Evolutionary conservation across 148 eudicot genomes (phyloP), one percentile per base, ranked within the genome.

Genomic region (Nepenthes gracilis): DNA sequence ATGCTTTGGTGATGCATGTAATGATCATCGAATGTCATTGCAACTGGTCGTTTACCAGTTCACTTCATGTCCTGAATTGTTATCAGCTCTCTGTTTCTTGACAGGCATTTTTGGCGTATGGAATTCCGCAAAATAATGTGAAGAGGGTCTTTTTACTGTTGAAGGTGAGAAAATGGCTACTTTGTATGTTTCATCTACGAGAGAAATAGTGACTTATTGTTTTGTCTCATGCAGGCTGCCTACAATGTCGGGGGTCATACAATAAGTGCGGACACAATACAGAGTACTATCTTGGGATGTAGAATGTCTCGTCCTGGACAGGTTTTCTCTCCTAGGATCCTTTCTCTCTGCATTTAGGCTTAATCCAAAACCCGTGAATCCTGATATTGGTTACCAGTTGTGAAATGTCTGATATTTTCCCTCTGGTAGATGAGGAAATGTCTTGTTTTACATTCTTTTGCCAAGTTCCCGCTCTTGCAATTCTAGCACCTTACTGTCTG

Each of bases 1-100:
- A 93, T 70, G 81, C 87, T 32, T 79, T 93, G 37, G 99, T 81
- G 38, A 89, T 93, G 96, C 99, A 93, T 70, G 99, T 93, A 89
- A 86, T 64, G 54, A 49, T 54, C 61, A 13, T 47, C 53, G 5
- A 37, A 33, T 60, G 35, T 23, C 23, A 23, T 48, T 36, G 53
- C 23, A 13, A 4, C 9, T 55, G 23, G 23, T 23, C 23, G 23
- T 23, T 35, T 32, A 2, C 32, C 32, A 52, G 8, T 23, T 11
- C 32, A 32, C 8, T 12, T 52, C 32, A 0, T 32, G 14, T n/a
- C 32, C 3, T 2, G 37, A 55, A 33, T 55, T 36, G 33, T 69
- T 47, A 11, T 23, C 35, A n/a, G 36, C 13, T 13, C 43, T 32
- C 35, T 55, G 14, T 36, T 43, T n/a, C 33, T 1, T 45, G 59